These are phyloP conservation scores for Penicillium longicatenatum DNA, from an alignment of 495 filamentous ascomycete genomes.

Conservation along the genomic window DNA sequence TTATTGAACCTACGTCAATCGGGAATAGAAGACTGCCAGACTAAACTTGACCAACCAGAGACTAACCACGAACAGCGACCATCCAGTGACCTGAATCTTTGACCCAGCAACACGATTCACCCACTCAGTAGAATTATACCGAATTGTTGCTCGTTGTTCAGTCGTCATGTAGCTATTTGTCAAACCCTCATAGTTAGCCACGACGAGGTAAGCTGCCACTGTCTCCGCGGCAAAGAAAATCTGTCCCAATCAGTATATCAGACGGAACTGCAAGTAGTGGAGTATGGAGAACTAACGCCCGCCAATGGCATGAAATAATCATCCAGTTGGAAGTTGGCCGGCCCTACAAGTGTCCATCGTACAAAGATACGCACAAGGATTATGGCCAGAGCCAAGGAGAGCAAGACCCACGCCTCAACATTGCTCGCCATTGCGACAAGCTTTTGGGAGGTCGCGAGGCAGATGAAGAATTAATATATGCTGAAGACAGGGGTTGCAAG, in stretches of 20 bases:
- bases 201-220: constrained; percentile 37
- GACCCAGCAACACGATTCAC: constrained; percentile 47
- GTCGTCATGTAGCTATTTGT: constrained; percentile 56
- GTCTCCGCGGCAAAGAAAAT: constrained; percentile 36
- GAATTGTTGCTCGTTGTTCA: constrained; percentile 40
- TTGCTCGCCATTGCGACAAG: constrained; percentile 21
- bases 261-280: background rate
- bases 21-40: constrained; percentile 52
- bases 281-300: constrained; percentile 31
- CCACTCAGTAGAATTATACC: constrained; percentile 44
- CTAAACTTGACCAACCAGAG: constrained; percentile 56
- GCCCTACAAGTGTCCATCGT: constrained; percentile 49
- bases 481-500: background rate
- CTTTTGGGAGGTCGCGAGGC: background rate
- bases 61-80: constrained; percentile 52
- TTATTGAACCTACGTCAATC: constrained; percentile 47
- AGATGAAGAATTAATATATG: background rate
- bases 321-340: constrained; percentile 49
- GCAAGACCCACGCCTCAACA: constrained; percentile 48
- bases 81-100: constrained; percentile 54
- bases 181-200: constrained; percentile 40
- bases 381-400: constrained; percentile 46
- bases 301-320: constrained; percentile 61
- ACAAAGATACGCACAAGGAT: constrained; percentile 48
- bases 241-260: constrained; percentile 11